A percentile compares a stretch with the other conserved stretches of the same genome.
These are phyloP conservation scores for Xylariaceae sp. DNA, from an alignment of 2,329 filamentous ascomycete species.

Conservation along the genomic window DNA sequence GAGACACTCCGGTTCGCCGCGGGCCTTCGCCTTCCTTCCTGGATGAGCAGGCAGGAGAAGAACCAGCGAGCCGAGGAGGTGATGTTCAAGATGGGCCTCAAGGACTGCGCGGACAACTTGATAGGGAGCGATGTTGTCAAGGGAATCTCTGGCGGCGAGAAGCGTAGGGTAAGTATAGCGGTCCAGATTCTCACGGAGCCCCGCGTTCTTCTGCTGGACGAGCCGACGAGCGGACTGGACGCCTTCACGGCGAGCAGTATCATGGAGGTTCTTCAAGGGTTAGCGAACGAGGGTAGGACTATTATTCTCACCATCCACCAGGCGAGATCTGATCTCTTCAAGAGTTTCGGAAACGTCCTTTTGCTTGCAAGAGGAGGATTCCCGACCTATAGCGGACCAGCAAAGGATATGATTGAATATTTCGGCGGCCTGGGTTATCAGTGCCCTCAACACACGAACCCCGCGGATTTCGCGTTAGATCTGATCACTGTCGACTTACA, in stretches of 20 bases:
- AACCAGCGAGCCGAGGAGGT: conserved; percentile 63
- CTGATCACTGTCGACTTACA: conserved; percentile 72
- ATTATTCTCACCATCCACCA: conserved; percentile 49
- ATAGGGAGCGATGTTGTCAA: conserved; percentile 69
- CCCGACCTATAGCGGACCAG: conserved; percentile 61
- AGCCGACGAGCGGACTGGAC: conserved; percentile 71
- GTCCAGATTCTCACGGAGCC: conserved; percentile 74
- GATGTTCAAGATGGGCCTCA: conserved; percentile 67
- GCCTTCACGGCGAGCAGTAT: conserved; percentile 74
- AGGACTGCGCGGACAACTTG: conserved; percentile 71
- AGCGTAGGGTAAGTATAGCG: conserved; percentile 70
- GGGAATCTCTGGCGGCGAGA: conserved; percentile 75
- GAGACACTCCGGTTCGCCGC: conserved; percentile 70
- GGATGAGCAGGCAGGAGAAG: conserved; percentile 66
- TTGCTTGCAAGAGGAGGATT: conserved; percentile 65
- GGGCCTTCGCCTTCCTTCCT: conserved; percentile 62
- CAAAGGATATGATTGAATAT: conserved; percentile 58
- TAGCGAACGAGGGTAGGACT: conserved; percentile 69
- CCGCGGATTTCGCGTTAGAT: conserved; percentile 72
- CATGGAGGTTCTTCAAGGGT: conserved; percentile 63
- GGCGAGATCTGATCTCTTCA: conserved; percentile 66
- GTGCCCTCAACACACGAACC: conserved; percentile 66
- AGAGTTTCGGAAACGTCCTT: conserved; percentile 64
- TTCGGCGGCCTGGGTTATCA: conserved; percentile 55
- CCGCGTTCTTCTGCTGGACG: conserved; percentile 65